Conservation (phyloP, 2,329 filamentous ascomycete genomes). For the Alternaria sp. region DNA sequence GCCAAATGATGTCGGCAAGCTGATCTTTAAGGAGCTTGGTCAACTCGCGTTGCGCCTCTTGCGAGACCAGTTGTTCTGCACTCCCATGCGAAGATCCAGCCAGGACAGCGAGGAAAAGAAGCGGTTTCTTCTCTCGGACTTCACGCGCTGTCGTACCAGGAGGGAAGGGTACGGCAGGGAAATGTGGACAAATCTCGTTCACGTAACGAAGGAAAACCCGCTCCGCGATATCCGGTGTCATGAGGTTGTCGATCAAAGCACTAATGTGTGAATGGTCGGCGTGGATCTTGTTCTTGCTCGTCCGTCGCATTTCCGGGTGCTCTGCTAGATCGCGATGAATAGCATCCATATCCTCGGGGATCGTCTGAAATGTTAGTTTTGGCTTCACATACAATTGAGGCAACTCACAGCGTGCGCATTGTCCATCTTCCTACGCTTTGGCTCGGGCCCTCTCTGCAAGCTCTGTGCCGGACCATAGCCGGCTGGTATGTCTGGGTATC, state of each 20-base stretch:
- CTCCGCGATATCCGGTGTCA: constrained; percentile 60
- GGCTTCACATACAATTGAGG: not conserved
- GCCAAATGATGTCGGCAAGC: constrained; percentile 75
- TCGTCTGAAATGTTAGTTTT: constrained; percentile 30
- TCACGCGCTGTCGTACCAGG: constrained; percentile 60
- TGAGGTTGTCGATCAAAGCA: constrained; percentile 52
- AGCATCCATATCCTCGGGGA: constrained; percentile 48
- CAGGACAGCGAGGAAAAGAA: constrained; percentile 65
- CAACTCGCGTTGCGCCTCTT: constrained; percentile 66
- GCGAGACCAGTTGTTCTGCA: constrained; percentile 50
- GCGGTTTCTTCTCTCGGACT: constrained; percentile 63
- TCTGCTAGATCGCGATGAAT: constrained; percentile 46
- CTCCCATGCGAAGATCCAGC: constrained; percentile 59
- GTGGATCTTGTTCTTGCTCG: constrained; percentile 34
- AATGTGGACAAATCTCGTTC: constrained; percentile 59
- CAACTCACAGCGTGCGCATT: constrained; percentile 34
- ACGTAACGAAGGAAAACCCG: constrained; percentile 64
- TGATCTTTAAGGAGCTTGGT: constrained; percentile 73
- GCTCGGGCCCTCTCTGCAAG: constrained; percentile 36
- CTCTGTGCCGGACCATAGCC: constrained; percentile 42
- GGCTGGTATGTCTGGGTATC: constrained; percentile 36
- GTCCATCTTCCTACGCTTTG: constrained; percentile 43
- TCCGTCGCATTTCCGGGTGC: constrained; percentile 43
- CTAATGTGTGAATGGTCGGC: constrained; percentile 48
- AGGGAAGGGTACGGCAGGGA: constrained; percentile 65